Evolutionary conservation across 73 alveolate species (phyloP), one percentile per base, ranked within the genome.

Genomic region (Loxodes magnus): DNA sequence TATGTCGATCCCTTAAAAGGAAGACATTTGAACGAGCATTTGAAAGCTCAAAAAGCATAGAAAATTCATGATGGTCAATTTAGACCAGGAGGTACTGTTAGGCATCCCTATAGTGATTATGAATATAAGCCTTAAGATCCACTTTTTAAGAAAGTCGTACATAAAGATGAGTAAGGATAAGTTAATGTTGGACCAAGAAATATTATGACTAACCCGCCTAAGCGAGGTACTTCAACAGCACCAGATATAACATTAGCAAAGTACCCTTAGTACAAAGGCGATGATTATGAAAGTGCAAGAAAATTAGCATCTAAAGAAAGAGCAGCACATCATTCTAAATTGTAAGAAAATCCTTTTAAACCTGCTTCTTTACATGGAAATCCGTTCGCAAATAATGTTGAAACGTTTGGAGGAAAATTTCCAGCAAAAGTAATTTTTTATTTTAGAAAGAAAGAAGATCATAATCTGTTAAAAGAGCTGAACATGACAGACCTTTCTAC

Each of bases 121-220:
- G n/a, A n/a, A n/a, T n/a, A n/a, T n/a, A n/a, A n/a, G n/a, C n/a
- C n/a, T n/a, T n/a, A n/a, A n/a, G n/a, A n/a, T n/a, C n/a, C n/a
- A n/a, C n/a, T n/a, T n/a, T n/a, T n/a, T n/a, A n/a, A n/a, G n/a
- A n/a, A n/a, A n/a, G n/a, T n/a, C n/a, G n/a, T n/a, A n/a, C n/a
- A 50, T 22, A 38, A 59, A 28, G 74, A 51, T 10, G 56, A 56
- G 0, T 72, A 71, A 16, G 78, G 78, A 3, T 39, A 34, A 28
- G 86, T 71, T 14, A 43, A 36, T 5, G 55, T 56, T 10, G 86
- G 52, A 17, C 86, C 78, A 1, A 51, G 57, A 24, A 71, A 71
- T 49, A 54, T 71, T 58, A 51, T 64, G 38, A 71, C 86, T n/a
- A 63, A 49, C 36, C 78, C 78, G 3, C 67, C 73, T 7, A 71